Base-by-base conservation (phyloP, 192 early-diverging fungal species). In the Dissophora ornata region DNA sequence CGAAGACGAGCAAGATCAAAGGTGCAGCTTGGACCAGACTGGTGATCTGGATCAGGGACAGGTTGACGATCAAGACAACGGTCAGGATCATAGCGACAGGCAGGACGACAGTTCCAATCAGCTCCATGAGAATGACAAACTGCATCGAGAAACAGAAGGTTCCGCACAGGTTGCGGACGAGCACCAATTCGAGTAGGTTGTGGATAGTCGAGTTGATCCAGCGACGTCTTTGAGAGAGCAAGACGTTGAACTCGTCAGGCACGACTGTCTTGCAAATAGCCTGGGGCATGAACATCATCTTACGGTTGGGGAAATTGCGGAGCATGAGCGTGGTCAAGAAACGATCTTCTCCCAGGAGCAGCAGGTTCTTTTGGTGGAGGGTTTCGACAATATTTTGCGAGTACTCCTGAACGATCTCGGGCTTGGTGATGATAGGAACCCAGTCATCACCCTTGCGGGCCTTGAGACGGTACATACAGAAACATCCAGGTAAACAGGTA, bases 121-220 rank as follows among this genome's bases (percentile, higher is more conserved):
- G 79, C 61, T 92, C 90, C 80, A 92, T 87, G 67, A 93, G 79
- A 26, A 92, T 84, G 15, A 91, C 90, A 78, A 94, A 92, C 83
- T 93, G 93, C 89, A 91, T 98, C 38, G 94, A 96, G 73, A 98
- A 94, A 66, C 97, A 98, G 81, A 98, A 98, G 0, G 93, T 97
- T 26, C 97, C 97, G 82, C 97, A 98, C 51, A 98, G 83, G 77
- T 97, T 94, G 47, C 91, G 87, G 32, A 98, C 96, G 30, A 93
- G 90, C 21, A 98, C 90, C 70, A 98, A 79, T 79, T 97, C 95
- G 56, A 97, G 67, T 59, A 98, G 82, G 69, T 98, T 98, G 75
- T 98, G 96, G 62, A 98, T 93, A 2, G 96, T 98, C 32, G 92
- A 94, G 78, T 98, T 98, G 81, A 98, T 98, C 96, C 96, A 98